These are phyloP conservation scores for Coemansia sp. DNA, from an alignment of 192 early-diverging fungal genomes.

Conservation along the genomic window DNA sequence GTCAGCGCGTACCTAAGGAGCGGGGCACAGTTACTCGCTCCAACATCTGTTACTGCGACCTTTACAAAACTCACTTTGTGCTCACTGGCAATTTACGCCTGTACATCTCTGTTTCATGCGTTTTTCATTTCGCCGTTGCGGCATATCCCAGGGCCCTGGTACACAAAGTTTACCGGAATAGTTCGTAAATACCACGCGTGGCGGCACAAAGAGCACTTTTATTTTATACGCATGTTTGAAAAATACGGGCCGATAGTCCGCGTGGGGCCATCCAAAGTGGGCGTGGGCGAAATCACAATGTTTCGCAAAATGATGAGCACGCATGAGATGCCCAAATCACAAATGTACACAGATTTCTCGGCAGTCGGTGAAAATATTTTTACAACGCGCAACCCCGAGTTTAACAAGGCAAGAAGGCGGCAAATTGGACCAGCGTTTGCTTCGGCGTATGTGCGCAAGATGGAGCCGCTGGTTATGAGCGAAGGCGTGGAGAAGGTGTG, in stretches of 20 bases:
- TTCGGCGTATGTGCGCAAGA: slow-evolving; percentile 9
- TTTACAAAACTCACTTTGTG: no score
- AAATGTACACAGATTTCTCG: slow-evolving; percentile 32
- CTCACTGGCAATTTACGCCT: not conserved
- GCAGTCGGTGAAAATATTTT: slow-evolving; percentile 26
- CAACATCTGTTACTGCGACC: no score
- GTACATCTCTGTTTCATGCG: not conserved
- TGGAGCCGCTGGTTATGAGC: slow-evolving; percentile 20
- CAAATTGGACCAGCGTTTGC: slow-evolving; percentile 29
- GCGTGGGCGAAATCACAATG: slow-evolving; percentile 19
- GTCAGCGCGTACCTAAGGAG: no score
- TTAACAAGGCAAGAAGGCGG: slow-evolving; percentile 18
- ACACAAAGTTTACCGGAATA: slow-evolving; percentile 18
- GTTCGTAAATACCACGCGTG: slow-evolving; percentile 30
- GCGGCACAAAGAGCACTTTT: slow-evolving; percentile 22
- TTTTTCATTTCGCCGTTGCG: slow-evolving; percentile 8
- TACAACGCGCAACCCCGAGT: slow-evolving; percentile 23
- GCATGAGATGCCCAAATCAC: slow-evolving; percentile 20
- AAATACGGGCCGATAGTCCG: slow-evolving; percentile 30
- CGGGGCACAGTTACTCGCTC: no score
- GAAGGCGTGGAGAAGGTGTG: slow-evolving; percentile 23
- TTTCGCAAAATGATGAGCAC: slow-evolving; percentile 23
- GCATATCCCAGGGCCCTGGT: slow-evolving; percentile 31
- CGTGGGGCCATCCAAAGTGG: slow-evolving; percentile 13
- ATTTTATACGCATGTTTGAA: slow-evolving; percentile 13